A percentile compares a stretch with the other conserved stretches of the same genome.
Conservation (phyloP, 1,284 basidiomycete species). For the Fomes fomentarius region DNA sequence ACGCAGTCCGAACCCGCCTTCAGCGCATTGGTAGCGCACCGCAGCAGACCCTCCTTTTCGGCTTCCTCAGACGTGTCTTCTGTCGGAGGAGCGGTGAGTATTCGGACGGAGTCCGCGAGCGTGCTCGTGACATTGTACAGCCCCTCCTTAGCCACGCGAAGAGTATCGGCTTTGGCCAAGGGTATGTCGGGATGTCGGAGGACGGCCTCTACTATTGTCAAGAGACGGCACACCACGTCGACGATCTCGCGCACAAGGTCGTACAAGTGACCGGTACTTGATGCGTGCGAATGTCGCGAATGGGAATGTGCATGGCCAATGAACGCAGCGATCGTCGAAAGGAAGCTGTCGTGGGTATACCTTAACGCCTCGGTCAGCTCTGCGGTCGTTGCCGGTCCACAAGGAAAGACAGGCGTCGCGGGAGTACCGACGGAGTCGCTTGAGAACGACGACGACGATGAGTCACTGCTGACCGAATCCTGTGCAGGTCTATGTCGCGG, state of each 20-base stretch:
- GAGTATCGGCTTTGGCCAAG: conserved; percentile 54
- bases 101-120: conserved; percentile 88
- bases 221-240: conserved; percentile 88
- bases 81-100: conserved; percentile 58
- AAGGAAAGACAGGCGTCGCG: conserved; percentile 62
- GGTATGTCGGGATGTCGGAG: conserved; percentile 70
- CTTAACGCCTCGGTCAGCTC: conserved; percentile 75
- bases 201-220: conserved; percentile 92
- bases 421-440: conserved; percentile 41
- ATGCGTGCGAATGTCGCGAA: conserved; percentile 85
- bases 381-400: conserved; percentile 64
- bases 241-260: conserved; percentile 94
- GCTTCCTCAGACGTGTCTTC: conserved; percentile 74
- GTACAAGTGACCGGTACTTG: conserved; percentile 91
- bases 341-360: conserved; percentile 83
- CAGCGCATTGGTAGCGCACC: conserved; percentile 84
- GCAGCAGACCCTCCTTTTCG: conserved; percentile 76
- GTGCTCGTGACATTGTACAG: conserved; percentile 85
- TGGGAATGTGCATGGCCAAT: conserved; percentile 97
- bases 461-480: conserved; percentile 65
- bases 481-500: conserved; percentile 43
- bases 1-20: conserved; percentile 91
- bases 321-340: conserved; percentile 95
- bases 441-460: conserved; percentile 66
- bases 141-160: conserved; percentile 77